Base-by-base conservation (phyloP, 495 filamentous ascomycete species). In the Jackrogersella multiformis region DNA sequence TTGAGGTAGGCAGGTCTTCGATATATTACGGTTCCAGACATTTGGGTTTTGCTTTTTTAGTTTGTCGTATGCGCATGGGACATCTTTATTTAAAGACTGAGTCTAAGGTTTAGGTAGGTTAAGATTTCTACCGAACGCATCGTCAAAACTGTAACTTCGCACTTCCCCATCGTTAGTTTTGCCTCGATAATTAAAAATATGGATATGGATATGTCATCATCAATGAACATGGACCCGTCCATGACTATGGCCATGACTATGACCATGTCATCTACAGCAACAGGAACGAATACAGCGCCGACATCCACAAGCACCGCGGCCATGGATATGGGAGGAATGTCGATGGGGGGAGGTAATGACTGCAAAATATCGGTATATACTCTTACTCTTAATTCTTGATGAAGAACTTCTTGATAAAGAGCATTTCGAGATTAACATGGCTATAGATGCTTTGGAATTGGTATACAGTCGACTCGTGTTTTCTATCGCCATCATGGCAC, bases 401-500 rank as follows among this genome's bases (percentile, higher is more conserved):
- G 15, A 16, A 30, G 26, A 30, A n/a, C 4, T 36, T 36, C 8
- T 30, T 2, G 9, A 1, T 13, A 49, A 49, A 1, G 9, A 5
- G 23, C 2, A 36, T 12, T 9, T 21, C 5, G 5, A 39, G 24
- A 34, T 30, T 64, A 18, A 56, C 5, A 6, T 3, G n/a, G 5
- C 4, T 10, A 24, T 56, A 88, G 86, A 90, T 90, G 87, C 72
- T 89, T 3, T 89, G 87, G 87, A 89, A 90, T 60, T 90, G 88
- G 87, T 79, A 85, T 60, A 88, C 85, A 2, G 72, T 89, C 30
- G 84, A 88, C 67, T 71, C 87, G 10, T 90, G 86, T 82, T 90
- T 90, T 77, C 75, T 90, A 61, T 76, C 86, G 21, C 58, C 54
- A 5, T 74, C 80, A 49, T 90, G 87, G 87, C 86, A 86, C 64